phyloP scores from a whole-genome alignment of 2,329 filamentous ascomycete species.

The Ophiostoma ulmi region DNA sequence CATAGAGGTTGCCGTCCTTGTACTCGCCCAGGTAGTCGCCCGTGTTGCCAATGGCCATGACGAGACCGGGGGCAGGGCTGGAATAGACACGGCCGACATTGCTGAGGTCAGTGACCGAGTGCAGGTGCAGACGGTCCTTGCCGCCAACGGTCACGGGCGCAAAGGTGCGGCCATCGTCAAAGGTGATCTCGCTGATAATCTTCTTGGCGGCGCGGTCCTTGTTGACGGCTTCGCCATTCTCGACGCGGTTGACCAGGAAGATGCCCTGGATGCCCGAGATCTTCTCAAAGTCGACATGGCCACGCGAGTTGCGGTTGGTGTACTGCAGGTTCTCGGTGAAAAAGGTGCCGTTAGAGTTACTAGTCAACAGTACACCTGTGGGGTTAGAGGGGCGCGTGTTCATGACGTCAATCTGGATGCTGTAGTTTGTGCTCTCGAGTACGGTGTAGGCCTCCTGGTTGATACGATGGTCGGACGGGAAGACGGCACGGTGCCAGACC shows the following conservation, averaged over 20 bases:
- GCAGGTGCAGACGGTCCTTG: conserved; percentile 64
- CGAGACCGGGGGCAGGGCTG: conserved; percentile 83
- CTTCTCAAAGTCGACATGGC: conserved; percentile 92
- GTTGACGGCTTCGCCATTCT: conserved; percentile 75
- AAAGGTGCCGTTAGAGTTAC: conserved; percentile 95
- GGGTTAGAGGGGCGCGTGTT: conserved; percentile 58
- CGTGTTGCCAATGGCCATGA: conserved; percentile 91
- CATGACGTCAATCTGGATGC: conserved; percentile 93
- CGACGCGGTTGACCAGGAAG: conserved; percentile 80
- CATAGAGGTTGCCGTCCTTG: conserved; percentile 69
- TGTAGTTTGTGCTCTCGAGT: conserved; percentile 94
- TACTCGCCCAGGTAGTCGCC: conserved; percentile 69
- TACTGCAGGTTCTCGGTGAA: conserved; percentile 89
- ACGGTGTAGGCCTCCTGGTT: conserved; percentile 88
- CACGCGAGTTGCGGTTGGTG: conserved; percentile 73
- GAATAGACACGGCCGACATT: conserved; percentile 88
- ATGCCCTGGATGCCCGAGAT: conserved; percentile 87
- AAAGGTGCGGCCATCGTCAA: conserved; percentile 90
- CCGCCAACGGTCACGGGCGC: conserved; percentile 53
- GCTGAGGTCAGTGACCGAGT: conserved; percentile 80
- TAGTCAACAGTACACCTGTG: conserved; percentile 88
- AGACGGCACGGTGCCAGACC: conserved; percentile 87
- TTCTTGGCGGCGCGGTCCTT: conserved; percentile 55
- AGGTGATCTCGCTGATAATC: conserved; percentile 77
- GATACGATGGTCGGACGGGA: conserved; percentile 72